Evolutionary conservation across 2,329 filamentous ascomycete species (phyloP).

Genomic region (Corynespora cassiicola): DNA sequence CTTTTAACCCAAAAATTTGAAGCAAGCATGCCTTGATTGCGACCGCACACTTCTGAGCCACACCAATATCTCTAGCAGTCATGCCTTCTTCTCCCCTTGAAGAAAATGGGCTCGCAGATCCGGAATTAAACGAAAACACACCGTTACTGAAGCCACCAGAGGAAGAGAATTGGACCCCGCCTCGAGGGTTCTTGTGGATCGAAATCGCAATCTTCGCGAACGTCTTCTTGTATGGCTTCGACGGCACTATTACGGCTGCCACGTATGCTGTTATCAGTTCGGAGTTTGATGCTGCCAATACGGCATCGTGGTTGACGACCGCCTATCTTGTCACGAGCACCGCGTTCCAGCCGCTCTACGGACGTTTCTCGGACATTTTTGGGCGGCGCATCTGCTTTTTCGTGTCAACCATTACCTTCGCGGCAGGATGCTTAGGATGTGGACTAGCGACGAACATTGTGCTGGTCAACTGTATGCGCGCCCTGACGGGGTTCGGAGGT

Average conservation of each 20-base stretch:
- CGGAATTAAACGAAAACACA: conserved; percentile 10
- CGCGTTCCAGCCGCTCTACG: conserved; percentile 28
- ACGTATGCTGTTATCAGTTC: conserved; percentile 50
- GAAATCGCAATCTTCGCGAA: conserved; percentile 65
- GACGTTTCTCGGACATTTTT: conserved; percentile 46
- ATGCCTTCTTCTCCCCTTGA: conserved; percentile 11
- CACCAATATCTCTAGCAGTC: too few relatives aligned
- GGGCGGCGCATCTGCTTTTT: conserved; percentile 45
- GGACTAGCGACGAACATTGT: conserved; percentile 30
- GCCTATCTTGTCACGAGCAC: conserved; percentile 30
- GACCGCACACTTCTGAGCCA: too few relatives aligned
- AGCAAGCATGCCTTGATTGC: too few relatives aligned
- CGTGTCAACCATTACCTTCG: conserved; percentile 36
- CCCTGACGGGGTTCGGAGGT: conserved; percentile 36
- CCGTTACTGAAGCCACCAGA: conserved; percentile 21
- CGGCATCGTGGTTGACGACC: conserved; percentile 40
- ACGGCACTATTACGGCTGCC: conserved; percentile 53
- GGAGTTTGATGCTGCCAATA: conserved; percentile 55
- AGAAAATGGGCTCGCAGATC: too few relatives aligned
- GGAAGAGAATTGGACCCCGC: conserved; percentile 25
- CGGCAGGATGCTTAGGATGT: conserved; percentile 38
- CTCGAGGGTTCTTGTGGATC: conserved; percentile 26
- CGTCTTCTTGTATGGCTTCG: conserved; percentile 66
- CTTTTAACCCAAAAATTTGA: too few relatives aligned
- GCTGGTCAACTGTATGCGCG: conserved; percentile 33